Evolutionary conservation across 129 eudicot genomes (phyloP).

Genomic region (Cynara cardunculus): DNA sequence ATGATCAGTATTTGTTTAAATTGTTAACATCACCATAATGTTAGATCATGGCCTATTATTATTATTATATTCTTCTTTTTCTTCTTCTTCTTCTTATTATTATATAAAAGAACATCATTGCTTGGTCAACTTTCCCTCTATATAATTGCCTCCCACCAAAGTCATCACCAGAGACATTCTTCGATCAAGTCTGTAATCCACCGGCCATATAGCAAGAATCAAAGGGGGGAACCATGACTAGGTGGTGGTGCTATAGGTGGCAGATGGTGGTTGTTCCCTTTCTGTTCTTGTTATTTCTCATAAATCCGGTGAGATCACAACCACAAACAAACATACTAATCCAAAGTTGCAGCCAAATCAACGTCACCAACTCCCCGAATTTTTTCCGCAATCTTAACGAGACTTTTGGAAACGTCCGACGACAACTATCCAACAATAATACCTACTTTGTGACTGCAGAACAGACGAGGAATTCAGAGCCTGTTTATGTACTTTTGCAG

Average conservation of each 20-base stretch:
- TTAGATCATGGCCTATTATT: neutral
- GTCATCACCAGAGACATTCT: slow-evolving; percentile 5
- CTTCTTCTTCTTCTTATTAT: neutral
- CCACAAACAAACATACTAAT: slow-evolving; percentile 62
- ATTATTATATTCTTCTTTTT: neutral
- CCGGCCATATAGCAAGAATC: neutral
- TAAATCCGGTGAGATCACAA: slow-evolving; percentile 34
- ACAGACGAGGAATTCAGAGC: slow-evolving; percentile 49
- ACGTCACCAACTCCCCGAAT: slow-evolving; percentile 30
- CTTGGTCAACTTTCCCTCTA: slow-evolving; percentile 13
- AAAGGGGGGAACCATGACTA: slow-evolving; percentile 15
- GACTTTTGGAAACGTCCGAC: slow-evolving; percentile 46
- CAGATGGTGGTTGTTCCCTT: slow-evolving; percentile 24
- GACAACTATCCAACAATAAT: slow-evolving; percentile 29
- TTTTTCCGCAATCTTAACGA: slow-evolving; percentile 51
- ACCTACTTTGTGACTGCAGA: slow-evolving; percentile 47
- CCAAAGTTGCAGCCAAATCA: slow-evolving; percentile 52
- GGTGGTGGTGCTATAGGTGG: slow-evolving; percentile 9
- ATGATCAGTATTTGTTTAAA: neutral
- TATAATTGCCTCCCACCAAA: slow-evolving; percentile 5
- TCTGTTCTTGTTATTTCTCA: slow-evolving; percentile 1
- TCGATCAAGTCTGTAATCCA: slow-evolving; percentile 2
- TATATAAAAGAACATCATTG: neutral
- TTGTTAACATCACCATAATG: neutral
- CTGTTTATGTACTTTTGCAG: slow-evolving; percentile 62